phyloP scores from a whole-genome alignment of 2,329 filamentous ascomycete species.

The Colletotrichum plurivorum region DNA sequence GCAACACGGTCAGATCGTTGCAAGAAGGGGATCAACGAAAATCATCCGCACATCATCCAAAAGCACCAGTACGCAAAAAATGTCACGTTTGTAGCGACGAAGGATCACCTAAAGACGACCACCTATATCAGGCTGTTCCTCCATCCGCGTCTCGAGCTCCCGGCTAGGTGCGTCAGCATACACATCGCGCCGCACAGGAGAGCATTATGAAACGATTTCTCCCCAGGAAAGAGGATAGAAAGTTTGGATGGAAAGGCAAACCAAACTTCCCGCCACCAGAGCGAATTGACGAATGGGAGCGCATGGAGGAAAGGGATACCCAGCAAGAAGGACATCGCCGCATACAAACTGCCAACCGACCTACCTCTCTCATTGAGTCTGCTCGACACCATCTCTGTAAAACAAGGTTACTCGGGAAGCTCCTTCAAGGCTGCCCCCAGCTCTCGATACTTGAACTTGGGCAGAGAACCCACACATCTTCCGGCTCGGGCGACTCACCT shows the following conservation, averaged over 20 bases:
- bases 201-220: constrained; percentile 26
- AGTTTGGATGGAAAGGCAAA: constrained; percentile 32
- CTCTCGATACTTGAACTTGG: background rate
- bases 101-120: background rate
- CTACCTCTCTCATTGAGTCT: background rate
- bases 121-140: constrained; percentile 32
- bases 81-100: background rate
- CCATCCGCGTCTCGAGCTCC: background rate
- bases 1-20: background rate
- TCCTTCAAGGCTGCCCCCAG: background rate
- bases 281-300: background rate
- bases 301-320: background rate
- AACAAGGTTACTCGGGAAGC: background rate
- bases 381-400: background rate
- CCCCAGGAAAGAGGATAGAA: background rate
- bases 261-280: background rate
- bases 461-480: background rate
- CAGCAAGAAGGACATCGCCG: background rate
- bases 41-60: constrained; percentile 33
- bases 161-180: constrained; percentile 1
- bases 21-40: background rate
- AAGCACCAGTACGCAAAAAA: background rate
- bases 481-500: constrained; percentile 28
- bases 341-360: background rate
- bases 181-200: constrained; percentile 6